Conservation (phyloP, 176 grass and related monocot genomes). For the Eragrostis nindensis region DNA sequence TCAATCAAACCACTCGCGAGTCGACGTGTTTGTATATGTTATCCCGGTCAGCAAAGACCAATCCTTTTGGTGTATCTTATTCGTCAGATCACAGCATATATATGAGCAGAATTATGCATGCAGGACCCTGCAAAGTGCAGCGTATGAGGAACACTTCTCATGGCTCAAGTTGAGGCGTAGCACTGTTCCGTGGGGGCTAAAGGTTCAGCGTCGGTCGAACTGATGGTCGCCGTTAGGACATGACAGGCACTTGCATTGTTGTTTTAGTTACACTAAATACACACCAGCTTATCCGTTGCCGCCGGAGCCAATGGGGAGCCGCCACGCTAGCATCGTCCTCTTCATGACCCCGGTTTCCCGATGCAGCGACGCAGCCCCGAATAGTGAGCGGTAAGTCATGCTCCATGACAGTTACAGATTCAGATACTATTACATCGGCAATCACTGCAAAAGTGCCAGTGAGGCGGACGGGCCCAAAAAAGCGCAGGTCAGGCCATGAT, state of each 20-base stretch:
- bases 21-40: conserved; percentile 47
- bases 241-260: background rate
- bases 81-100: conserved; percentile 15
- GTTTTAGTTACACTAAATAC: too few relatives aligned
- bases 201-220: background rate
- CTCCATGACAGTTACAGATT: background rate
- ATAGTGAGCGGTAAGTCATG: background rate
- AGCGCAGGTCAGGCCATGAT: conserved; percentile 16
- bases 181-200: conserved; percentile 12
- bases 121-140: background rate
- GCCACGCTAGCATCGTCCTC: background rate
- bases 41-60: conserved; percentile 1
- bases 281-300: too few relatives aligned
- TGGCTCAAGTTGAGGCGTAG: conserved; percentile 3
- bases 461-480: background rate
- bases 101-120: conserved; percentile 17
- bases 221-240: background rate
- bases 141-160: conserved; percentile 8
- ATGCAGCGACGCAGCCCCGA: background rate
- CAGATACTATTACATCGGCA: background rate
- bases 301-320: background rate
- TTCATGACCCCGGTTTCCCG: background rate
- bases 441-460: conserved; percentile 2
- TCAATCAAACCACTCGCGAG: conserved; percentile 28
- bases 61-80: conserved; percentile 28